Evolutionary conservation across 805 yeast genomes (phyloP), one percentile per base, ranked within the genome.

Genomic region (Lipomyces spencermartinsiae): DNA sequence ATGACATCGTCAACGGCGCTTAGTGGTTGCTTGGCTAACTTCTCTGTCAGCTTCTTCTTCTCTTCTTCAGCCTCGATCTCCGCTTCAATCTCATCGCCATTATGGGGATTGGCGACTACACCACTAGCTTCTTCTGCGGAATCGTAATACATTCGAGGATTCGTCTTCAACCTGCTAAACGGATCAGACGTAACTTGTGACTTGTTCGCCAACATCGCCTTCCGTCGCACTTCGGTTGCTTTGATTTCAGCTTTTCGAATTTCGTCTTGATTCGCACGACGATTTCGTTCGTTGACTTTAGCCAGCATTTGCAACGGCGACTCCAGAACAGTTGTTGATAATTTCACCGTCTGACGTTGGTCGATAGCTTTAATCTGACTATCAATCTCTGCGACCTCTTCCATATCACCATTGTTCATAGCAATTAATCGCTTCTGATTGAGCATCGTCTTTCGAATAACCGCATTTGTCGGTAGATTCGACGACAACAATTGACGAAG

Each of bases 141-240:
- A 63, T 75, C 75, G 66, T 93, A 92, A 79, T 92, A 94, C 68
- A 92, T 87, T 74, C 91, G 86, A 0, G 98, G 91, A 69, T 88
- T 90, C 0, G 98, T 94, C 77, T 91, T 89, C 76, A 95, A 85
- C 78, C 98, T 87, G 73, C 90, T 87, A 79, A 95, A 95, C 29
- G 99, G 98, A 80, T 95, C 86, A 63, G 86, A 82, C 66, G 80
- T 79, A 56, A 73, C 81, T 10, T 49, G 59, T 9, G 72, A 67
- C 16, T 61, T 62, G 33, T 61, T 67, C 31, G 59, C 71, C 58
- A 34, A 71, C 74, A 70, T 67, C 63, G 74, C 76, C 68, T 68
- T 72, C 66, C 60, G 76, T 72, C 88, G 84, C 76, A 80, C 81
- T 63, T 86, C 89, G 25, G 85, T 83, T 59, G 90, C 87, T 73